These are phyloP conservation scores for Rubia yunnanensis DNA, from an alignment of 257 asterid genomes.

Conservation along the genomic window DNA sequence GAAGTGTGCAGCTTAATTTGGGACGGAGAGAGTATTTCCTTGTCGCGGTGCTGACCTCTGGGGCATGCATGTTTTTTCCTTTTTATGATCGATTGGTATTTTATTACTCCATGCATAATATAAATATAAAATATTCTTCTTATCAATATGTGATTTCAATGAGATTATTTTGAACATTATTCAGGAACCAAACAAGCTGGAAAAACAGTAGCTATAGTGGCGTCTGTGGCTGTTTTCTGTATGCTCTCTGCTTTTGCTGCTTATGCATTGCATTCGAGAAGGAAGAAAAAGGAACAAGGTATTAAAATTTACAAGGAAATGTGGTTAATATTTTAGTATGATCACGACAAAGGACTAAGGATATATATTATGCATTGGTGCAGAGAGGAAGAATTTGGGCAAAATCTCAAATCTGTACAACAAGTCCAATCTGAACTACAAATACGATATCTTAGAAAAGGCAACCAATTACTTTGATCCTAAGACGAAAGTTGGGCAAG, in stretches of 20 bases:
- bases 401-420: slow-evolving; percentile 47
- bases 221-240: slow-evolving; percentile 44
- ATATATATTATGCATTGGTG: slow-evolving; percentile 1
- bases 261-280: slow-evolving; percentile 34
- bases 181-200: slow-evolving; percentile 45
- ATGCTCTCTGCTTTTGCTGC: slow-evolving; percentile 54
- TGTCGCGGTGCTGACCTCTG: slow-evolving; percentile 11
- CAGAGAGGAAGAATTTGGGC: slow-evolving; percentile 70
- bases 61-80: not conserved
- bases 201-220: slow-evolving; percentile 37
- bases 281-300: slow-evolving; percentile 53
- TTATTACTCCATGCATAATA: too few relatives aligned
- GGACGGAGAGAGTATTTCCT: too few relatives aligned
- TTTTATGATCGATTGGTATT: too few relatives aligned
- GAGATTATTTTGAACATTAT: slow-evolving; percentile 2
- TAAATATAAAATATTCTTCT: not conserved
- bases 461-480: slow-evolving; percentile 70
- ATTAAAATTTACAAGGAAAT: not conserved
- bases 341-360: not conserved
- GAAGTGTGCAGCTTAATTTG: too few relatives aligned
- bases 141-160: not conserved
- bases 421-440: slow-evolving; percentile 66
- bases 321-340: not conserved
- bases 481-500: slow-evolving; percentile 66
- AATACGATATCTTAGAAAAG: slow-evolving; percentile 76